Base-by-base conservation (phyloP, 768 basidiomycete species). In the Mycena venus region DNA sequence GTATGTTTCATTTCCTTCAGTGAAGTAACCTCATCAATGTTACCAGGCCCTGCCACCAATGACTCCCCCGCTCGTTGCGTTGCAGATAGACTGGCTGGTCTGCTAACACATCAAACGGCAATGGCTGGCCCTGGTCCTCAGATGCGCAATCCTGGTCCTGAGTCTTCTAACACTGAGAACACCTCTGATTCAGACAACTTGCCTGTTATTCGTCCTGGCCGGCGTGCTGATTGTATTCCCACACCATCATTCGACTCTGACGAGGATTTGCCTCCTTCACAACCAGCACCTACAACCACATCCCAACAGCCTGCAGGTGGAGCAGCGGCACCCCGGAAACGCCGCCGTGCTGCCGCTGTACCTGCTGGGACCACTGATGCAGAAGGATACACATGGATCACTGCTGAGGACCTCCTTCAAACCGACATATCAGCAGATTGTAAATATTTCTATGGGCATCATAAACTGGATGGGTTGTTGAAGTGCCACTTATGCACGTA, bases 11-110 rank as follows among this genome's bases (percentile, higher is more conserved):
- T 17, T 42, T 42, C 42, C 15, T 17, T 17, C 42, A 10, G 19
- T n/a, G n/a, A 42, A 42, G 12, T 17, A 9, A 42, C 12, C 42
- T 42, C 19, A 42, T 42, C 9, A 42, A 42, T 62, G 38, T 44
- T 62, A 62, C 40, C 40, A 62, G 60, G 60, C 25, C 25, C 60
- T 62, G 40, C 40, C 40, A 29, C 60, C 60, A 62, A 42, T 44
- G 47, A 49, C 47, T 49, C 47, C n/a, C n/a, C 47, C 23, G 47
- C 47, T 49, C 47, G 47, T 49, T 5, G n/a, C 14, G 47, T 49
- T 49, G 12, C 47, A 8, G 8, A 25, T 25, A 21, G 14, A n/a
- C 47, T 49, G 47, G n/a, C 23, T 6, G 47, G 23, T 9, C 47
- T 23, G 23, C 23, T 49, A n/a, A n/a, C n/a, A 49, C 47, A 21